Evolutionary conservation across 2,329 filamentous ascomycete genomes (phyloP).

Genomic region (Bretziella fagacearum): DNA sequence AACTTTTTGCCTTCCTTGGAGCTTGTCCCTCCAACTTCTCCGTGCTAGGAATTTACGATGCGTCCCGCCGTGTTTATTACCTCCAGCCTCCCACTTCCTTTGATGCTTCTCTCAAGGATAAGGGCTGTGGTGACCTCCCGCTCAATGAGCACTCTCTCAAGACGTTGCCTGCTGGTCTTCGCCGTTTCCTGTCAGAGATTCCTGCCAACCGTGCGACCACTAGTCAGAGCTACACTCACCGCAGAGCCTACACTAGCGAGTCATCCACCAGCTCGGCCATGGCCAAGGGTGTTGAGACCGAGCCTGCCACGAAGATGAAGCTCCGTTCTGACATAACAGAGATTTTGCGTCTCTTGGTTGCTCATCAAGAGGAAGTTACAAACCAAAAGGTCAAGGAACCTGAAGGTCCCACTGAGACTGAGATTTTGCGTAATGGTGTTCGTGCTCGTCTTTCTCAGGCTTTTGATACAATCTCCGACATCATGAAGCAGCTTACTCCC

Average conservation of each 20-base stretch:
- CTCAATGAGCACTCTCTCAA: neutral
- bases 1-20: slow-evolving; percentile 11
- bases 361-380: slow-evolving; percentile 10
- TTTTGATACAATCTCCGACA: slow-evolving; percentile 4
- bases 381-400: neutral
- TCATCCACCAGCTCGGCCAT: neutral
- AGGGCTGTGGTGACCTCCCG: neutral
- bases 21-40: slow-evolving; percentile 12
- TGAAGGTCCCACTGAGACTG: slow-evolving; percentile 2
- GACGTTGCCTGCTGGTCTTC: slow-evolving; percentile 13
- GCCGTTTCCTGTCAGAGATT: slow-evolving; percentile 12
- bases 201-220: neutral
- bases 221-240: neutral
- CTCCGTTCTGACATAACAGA: slow-evolving; percentile 13
- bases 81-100: slow-evolving; percentile 14
- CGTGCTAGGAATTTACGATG: slow-evolving; percentile 13
- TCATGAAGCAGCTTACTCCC: slow-evolving; percentile 5
- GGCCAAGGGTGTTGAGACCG: slow-evolving; percentile 10
- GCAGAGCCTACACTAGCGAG: neutral
- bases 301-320: slow-evolving; percentile 13
- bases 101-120: slow-evolving; percentile 5
- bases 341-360: slow-evolving; percentile 10
- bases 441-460: slow-evolving; percentile 1
- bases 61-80: slow-evolving; percentile 13
- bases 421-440: slow-evolving; percentile 7